Evolutionary conservation across 805 yeast species (phyloP).

Genomic region (Saccharomyces eubayanus): DNA sequence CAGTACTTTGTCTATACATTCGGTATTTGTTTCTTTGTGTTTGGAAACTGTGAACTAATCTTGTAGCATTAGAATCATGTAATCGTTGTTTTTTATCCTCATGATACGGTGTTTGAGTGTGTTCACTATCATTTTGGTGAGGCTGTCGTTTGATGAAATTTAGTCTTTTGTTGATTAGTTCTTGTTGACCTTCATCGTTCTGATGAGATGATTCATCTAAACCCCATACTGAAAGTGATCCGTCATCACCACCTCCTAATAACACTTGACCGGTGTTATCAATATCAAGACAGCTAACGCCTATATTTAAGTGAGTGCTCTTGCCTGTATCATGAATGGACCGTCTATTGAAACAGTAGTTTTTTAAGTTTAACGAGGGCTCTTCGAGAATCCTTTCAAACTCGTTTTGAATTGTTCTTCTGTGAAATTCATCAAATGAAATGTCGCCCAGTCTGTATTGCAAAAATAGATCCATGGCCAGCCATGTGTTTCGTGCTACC

Average conservation of each 20-base stretch:
- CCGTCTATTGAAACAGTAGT: neutral
- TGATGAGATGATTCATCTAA: conserved; percentile 16
- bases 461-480: conserved; percentile 4
- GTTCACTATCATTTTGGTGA: neutral
- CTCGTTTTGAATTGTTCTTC: conserved; percentile 9
- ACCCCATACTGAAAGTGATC: conserved; percentile 29
- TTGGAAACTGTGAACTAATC: conserved; percentile 16
- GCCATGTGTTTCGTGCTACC: no score
- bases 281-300: conserved; percentile 17
- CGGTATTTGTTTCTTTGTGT: conserved; percentile 16
- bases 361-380: neutral
- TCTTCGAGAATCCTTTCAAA: conserved; percentile 18
- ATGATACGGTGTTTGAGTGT: neutral
- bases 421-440: conserved; percentile 6
- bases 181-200: conserved; percentile 16
- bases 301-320: neutral
- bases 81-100: neutral
- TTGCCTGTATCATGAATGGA: neutral
- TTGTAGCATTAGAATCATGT: neutral
- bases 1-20: conserved; percentile 15
- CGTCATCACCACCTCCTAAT: conserved; percentile 25
- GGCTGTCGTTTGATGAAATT: conserved; percentile 7
- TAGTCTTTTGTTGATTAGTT: conserved; percentile 25
- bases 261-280: conserved; percentile 14
- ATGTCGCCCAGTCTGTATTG: conserved; percentile 10